Evolutionary conservation across 805 yeast species (phyloP).

Genomic region (Kregervanrija fluxuum): DNA sequence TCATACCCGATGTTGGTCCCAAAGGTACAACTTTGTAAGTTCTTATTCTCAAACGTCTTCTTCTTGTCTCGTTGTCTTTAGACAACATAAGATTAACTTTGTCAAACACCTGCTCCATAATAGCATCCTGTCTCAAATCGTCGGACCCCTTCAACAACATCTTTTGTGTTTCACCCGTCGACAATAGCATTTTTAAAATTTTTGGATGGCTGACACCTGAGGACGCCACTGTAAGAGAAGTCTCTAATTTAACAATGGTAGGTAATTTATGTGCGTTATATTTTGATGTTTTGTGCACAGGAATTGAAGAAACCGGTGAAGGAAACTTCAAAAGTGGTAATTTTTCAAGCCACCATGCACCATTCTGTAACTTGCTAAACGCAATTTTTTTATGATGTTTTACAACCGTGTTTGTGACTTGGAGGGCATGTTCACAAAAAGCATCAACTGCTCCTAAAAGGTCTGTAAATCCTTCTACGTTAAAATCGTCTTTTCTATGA

Average conservation of each 20-base stretch:
- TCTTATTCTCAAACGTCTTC: conserved; percentile 54
- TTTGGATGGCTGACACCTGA: conserved; percentile 89
- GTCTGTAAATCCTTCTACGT: conserved; percentile 6
- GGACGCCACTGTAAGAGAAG: conserved; percentile 51
- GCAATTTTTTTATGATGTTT: conserved; percentile 26
- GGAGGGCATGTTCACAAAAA: conserved; percentile 45
- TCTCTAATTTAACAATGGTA: conserved; percentile 37
- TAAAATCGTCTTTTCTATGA: conserved; percentile 2
- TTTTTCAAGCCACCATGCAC: conserved; percentile 50
- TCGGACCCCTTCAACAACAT: conserved; percentile 80
- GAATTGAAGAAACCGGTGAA: conserved; percentile 52
- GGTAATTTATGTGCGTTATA: conserved; percentile 27
- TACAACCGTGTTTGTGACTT: conserved; percentile 41
- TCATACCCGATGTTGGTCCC: conserved; percentile 80
- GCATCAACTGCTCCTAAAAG: conserved; percentile 39
- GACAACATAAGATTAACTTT: conserved; percentile 67
- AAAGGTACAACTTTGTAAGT: conserved; percentile 89
- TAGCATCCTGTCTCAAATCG: conserved; percentile 90
- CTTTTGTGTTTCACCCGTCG: conserved; percentile 52
- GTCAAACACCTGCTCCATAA: conserved; percentile 94
- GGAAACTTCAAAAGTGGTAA: conserved; percentile 48
- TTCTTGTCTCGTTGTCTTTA: conserved; percentile 48
- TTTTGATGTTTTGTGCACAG: conserved; percentile 34
- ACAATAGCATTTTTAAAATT: conserved; percentile 47
- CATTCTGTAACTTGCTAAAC: conserved; percentile 29